phyloP scores from a whole-genome alignment of 2,329 filamentous ascomycete species.

The Penicillium brevicompactum region DNA sequence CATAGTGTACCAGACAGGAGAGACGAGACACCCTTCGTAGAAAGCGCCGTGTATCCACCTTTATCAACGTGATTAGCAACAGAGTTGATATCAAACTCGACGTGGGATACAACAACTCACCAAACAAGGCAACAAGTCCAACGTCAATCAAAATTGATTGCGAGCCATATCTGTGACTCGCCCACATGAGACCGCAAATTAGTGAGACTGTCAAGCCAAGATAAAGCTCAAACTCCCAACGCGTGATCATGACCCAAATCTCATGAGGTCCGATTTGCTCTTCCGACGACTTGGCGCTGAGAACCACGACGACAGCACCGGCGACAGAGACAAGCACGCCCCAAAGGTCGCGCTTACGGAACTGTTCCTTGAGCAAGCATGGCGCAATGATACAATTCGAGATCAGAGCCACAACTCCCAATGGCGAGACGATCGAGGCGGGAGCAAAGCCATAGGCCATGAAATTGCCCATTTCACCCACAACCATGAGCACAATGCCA shows the following conservation, averaged over 20 bases:
- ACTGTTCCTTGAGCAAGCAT: slow-evolving; percentile 86
- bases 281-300: slow-evolving; percentile 87
- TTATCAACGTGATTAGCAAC: slow-evolving; percentile 14
- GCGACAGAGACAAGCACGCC: slow-evolving; percentile 85
- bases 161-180: slow-evolving; percentile 80
- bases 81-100: slow-evolving; percentile 2
- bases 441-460: slow-evolving; percentile 96
- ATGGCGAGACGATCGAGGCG: slow-evolving; percentile 92
- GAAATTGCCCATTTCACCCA: slow-evolving; percentile 95
- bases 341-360: slow-evolving; percentile 80
- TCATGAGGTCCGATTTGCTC: slow-evolving; percentile 87
- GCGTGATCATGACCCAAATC: slow-evolving; percentile 85
- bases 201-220: slow-evolving; percentile 72
- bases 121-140: slow-evolving; percentile 89
- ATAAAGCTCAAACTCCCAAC: slow-evolving; percentile 89
- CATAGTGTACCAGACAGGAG: slow-evolving; percentile 89
- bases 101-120: slow-evolving; percentile 53
- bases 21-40: slow-evolving; percentile 94
- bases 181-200: slow-evolving; percentile 77
- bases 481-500: slow-evolving; percentile 86
- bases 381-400: slow-evolving; percentile 98
- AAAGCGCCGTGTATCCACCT: slow-evolving; percentile 95
- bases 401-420: slow-evolving; percentile 94
- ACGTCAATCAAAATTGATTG: slow-evolving; percentile 88
- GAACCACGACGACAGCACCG: slow-evolving; percentile 87